phyloP scores from a whole-genome alignment of 208 protist genomes.

The Crithidia fasciculata region DNA sequence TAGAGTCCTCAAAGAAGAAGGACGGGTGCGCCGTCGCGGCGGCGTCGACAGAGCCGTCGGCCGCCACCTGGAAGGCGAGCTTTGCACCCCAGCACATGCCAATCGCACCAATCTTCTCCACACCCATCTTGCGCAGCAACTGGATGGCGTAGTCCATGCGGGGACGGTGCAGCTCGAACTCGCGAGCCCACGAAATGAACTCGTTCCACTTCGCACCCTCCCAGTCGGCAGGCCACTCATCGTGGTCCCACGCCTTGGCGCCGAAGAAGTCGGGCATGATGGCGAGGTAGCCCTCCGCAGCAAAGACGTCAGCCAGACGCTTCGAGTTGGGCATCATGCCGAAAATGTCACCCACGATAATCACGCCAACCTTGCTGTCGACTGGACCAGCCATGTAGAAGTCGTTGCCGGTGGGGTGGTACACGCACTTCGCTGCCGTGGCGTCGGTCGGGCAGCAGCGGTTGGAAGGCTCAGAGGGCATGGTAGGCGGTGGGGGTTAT shows the following conservation, averaged over 20 bases:
- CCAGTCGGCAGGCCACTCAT: constrained; percentile 43
- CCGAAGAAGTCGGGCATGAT: constrained; percentile 69
- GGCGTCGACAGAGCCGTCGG: constrained; percentile 37
- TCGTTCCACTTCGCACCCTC: constrained; percentile 35
- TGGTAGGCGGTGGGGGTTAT: background rate
- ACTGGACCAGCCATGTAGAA: constrained; percentile 53
- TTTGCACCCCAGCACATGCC: constrained; percentile 69
- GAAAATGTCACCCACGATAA: constrained; percentile 68
- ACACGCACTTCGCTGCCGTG: constrained; percentile 18
- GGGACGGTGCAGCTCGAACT: constrained; percentile 28
- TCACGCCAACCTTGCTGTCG: constrained; percentile 48
- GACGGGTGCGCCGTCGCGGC: constrained; percentile 49
- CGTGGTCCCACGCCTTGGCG: constrained; percentile 34
- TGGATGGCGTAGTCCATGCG: constrained; percentile 29
- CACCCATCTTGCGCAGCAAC: constrained; percentile 46
- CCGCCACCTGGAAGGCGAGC: constrained; percentile 34
- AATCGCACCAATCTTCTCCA: constrained; percentile 39
- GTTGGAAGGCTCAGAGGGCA: constrained; percentile 22
- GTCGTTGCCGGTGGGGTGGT: constrained; percentile 34
- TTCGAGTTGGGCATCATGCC: constrained; percentile 55
- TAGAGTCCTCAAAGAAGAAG: constrained; percentile 22
- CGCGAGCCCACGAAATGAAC: constrained; percentile 25
- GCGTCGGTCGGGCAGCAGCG: constrained; percentile 60
- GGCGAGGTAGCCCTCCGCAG: constrained; percentile 43
- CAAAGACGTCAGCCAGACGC: constrained; percentile 50